Evolutionary conservation across 257 asterid genomes (phyloP).

Genomic region (Gentiana straminea): DNA sequence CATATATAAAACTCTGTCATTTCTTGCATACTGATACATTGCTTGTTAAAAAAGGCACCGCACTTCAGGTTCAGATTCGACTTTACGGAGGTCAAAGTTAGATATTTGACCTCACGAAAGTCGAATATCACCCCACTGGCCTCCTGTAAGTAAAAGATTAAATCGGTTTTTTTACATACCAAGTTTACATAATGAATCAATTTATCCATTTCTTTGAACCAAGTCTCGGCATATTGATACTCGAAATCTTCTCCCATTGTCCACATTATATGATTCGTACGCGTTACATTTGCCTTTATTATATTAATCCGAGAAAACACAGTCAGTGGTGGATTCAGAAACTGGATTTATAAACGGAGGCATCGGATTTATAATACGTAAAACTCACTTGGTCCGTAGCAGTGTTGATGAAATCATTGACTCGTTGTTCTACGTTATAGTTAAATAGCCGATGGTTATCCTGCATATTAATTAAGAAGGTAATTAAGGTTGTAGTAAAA

Average conservation of each 20-base stretch:
- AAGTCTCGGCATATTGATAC: slow-evolving; percentile 76
- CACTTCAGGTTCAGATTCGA: not conserved
- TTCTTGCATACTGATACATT: not conserved
- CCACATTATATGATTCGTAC: slow-evolving; percentile 85
- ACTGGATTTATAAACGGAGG: not conserved
- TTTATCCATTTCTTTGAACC: slow-evolving; percentile 96
- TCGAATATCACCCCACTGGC: not conserved
- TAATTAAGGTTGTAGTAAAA: too few relatives aligned
- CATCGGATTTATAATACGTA: not conserved
- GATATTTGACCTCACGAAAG: not conserved
- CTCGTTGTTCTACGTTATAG: slow-evolving; percentile 53
- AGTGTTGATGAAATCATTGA: slow-evolving; percentile 56
- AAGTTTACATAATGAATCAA: slow-evolving; percentile 74
- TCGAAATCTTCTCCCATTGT: slow-evolving; percentile 91
- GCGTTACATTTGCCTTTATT: slow-evolving; percentile 70
- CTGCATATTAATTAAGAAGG: slow-evolving; percentile 24
- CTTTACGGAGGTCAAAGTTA: too few relatives aligned
- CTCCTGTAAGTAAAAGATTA: not conserved
- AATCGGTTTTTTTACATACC: slow-evolving; percentile 29
- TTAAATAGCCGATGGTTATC: slow-evolving; percentile 64
- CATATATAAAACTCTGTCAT: not conserved
- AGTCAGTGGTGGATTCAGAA: not conserved
- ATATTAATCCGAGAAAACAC: slow-evolving; percentile 9
- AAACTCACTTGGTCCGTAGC: slow-evolving; percentile 59
- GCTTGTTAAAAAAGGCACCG: not conserved